A percentile compares a stretch with the other conserved stretches of the same genome.
Conservation (phyloP, 495 filamentous ascomycete genomes). For the Penicillium malachiteum region DNA sequence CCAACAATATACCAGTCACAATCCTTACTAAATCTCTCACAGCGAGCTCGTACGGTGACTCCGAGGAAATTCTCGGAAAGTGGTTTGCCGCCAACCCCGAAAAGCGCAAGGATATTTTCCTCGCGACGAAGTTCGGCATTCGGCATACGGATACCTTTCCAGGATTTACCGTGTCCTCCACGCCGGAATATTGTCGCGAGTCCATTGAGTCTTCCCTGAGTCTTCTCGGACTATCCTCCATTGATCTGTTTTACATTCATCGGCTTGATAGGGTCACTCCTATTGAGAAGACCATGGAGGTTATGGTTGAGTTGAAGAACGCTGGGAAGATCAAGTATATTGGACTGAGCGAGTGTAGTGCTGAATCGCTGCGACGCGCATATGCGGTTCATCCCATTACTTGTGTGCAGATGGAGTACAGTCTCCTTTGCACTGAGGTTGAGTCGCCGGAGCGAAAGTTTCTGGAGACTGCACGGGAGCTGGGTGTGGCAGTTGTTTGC, state of each 20-base stretch:
- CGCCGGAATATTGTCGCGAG: slow-evolving; percentile 51
- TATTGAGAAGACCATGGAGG: slow-evolving; percentile 61
- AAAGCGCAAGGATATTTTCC: slow-evolving; percentile 57
- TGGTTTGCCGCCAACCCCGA: slow-evolving; percentile 54
- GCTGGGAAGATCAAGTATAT: slow-evolving; percentile 60
- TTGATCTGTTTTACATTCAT: slow-evolving; percentile 66
- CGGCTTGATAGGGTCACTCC: slow-evolving; percentile 45
- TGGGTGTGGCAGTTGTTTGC: slow-evolving; percentile 61
- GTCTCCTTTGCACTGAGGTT: slow-evolving; percentile 57
- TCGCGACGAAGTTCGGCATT: slow-evolving; percentile 59
- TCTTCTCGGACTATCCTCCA: slow-evolving; percentile 47
- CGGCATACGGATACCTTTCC: slow-evolving; percentile 12
- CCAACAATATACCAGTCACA: too few species aligned
- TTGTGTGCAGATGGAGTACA: slow-evolving; percentile 68
- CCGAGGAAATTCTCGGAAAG: slow-evolving; percentile 49
- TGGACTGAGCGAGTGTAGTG: slow-evolving; percentile 58
- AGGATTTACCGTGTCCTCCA: slow-evolving; percentile 35
- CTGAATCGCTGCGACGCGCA: slow-evolving; percentile 60
- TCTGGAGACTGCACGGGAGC: slow-evolving; percentile 57
- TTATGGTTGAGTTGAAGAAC: slow-evolving; percentile 48
- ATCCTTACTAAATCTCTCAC: slow-evolving; percentile 3
- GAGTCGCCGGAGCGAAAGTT: slow-evolving; percentile 50
- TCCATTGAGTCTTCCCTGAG: slow-evolving; percentile 52
- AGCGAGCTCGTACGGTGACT: slow-evolving; percentile 49
- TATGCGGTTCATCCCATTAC: slow-evolving; percentile 57